Conservation (phyloP, 176 grass and related monocot genomes). For the Phoenix dactylifera region DNA sequence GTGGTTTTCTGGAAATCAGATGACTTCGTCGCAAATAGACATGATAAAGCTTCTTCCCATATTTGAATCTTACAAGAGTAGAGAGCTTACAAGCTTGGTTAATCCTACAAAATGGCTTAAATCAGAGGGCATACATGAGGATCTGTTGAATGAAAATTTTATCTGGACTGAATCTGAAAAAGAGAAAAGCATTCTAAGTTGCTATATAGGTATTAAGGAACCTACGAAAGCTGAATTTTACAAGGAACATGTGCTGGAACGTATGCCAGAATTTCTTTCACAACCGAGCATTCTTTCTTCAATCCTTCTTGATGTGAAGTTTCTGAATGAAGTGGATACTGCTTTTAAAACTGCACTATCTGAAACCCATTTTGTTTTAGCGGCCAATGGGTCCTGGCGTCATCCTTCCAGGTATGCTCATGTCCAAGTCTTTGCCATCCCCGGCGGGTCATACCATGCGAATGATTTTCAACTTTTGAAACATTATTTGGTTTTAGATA, state of each 20-base stretch:
- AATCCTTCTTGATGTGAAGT: conserved; percentile 69
- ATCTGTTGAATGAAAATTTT: conserved; percentile 79
- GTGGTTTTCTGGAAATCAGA: conserved; percentile 81
- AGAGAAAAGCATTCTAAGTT: conserved; percentile 76
- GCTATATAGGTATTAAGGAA: conserved; percentile 62
- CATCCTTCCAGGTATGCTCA: conserved; percentile 62
- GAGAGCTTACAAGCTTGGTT: conserved; percentile 60
- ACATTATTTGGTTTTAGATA: too few relatives aligned
- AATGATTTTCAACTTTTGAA: too few relatives aligned
- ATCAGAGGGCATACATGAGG: conserved; percentile 76
- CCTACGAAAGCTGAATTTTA: conserved; percentile 84
- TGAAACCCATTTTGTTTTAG: conserved; percentile 60
- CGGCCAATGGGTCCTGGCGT: conserved; percentile 62
- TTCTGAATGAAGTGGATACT: conserved; percentile 50
- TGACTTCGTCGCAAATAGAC: conserved; percentile 44
- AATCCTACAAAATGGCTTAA: conserved; percentile 87
- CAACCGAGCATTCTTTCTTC: conserved; percentile 65
- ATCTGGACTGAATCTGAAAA: conserved; percentile 75
- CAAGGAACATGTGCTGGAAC: conserved; percentile 76
- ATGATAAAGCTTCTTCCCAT: conserved; percentile 74
- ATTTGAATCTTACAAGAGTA: conserved; percentile 94
- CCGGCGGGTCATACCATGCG: too few relatives aligned
- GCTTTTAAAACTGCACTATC: conserved; percentile 36
- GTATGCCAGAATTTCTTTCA: conserved; percentile 76
- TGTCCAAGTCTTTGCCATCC: too few relatives aligned